Evolutionary conservation across 495 filamentous ascomycete species (phyloP), one percentile per base, ranked within the genome.

Genomic region (Aspergillus diversus): DNA sequence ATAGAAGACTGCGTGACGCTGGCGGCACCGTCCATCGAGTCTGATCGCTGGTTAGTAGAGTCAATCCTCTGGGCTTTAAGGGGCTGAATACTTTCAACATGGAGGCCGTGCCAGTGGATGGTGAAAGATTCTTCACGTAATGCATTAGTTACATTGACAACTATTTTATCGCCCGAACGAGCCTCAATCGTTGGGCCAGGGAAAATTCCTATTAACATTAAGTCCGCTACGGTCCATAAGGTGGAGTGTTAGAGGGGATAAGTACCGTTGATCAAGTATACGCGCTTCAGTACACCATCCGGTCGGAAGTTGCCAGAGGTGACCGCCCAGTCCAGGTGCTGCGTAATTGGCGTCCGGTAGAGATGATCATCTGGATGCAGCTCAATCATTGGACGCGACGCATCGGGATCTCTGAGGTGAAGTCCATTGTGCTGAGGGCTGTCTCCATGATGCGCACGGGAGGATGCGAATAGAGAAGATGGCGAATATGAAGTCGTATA

Each of bases 81-180:
- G 46, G n/a, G 17, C 7, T 6, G 33, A 82, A 27, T 86, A 65
- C 83, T 83, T 55, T 86, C 73, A 64, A 91, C 86, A 72, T 87
- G 89, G 33, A 93, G 76, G 7, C 92, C 92, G 72, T 96, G 92
- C 78, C 90, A 96, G 76, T 96, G 92, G 4, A 94, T 68, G 51
- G 87, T 83, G 7, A 90, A 86, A 11, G 81, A 75, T 63, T 92
- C 83, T 57, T 92, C 86, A 37, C 83, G 83, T 7, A 94, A 77
- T 32, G 80, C 76, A 75, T 94, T 96, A 51, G 84, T 75, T 51
- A 91, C 83, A 48, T 87, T 86, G 59, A 94, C 83, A 37, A 93
- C 73, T 37, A 96, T 65, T 7, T 79, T 83, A 74, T 94, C 92
- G 50, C 90, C 90, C 0, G 75, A 74, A 42, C 75, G 74, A 35